phyloP scores from a whole-genome alignment of 2,329 filamentous ascomycete genomes.

The Penicillium sp. region DNA sequence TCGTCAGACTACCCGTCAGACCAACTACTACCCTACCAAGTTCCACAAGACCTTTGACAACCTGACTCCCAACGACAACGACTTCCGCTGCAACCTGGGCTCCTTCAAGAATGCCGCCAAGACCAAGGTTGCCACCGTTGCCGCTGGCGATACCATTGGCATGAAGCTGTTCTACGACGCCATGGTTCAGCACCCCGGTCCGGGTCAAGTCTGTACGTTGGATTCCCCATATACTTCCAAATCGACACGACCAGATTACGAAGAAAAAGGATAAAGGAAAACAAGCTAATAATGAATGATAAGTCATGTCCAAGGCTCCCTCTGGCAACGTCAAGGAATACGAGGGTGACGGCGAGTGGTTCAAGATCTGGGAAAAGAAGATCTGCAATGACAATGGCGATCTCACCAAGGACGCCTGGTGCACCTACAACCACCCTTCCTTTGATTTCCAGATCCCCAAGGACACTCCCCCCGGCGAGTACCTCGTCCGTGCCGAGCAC shows the following conservation, averaged over 20 bases:
- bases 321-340: constrained; percentile 15
- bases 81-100: constrained; percentile 17
- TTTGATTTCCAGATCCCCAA: constrained; percentile 38
- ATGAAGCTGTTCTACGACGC: constrained; percentile 13
- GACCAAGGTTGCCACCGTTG: constrained; percentile 14
- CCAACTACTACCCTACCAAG: constrained; percentile 16
- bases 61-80: constrained; percentile 11
- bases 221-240: no score
- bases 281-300: no score
- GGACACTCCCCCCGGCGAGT: constrained; percentile 42
- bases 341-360: constrained; percentile 20
- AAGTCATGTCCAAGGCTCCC: constrained; percentile 15
- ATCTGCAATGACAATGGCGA: constrained; percentile 12
- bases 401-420: constrained; percentile 14
- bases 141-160: constrained; percentile 13
- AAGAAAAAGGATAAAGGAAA: not conserved
- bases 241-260: no score
- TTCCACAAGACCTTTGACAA: constrained; percentile 11
- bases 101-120: constrained; percentile 13
- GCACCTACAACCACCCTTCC: constrained; percentile 6
- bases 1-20: constrained; percentile 10
- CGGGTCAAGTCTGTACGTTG: constrained; percentile 15
- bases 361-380: constrained; percentile 18
- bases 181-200: constrained; percentile 13
- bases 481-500: constrained; percentile 47